phyloP scores from a whole-genome alignment of 495 filamentous ascomycete species.

The Lentithecium fluviatile region DNA sequence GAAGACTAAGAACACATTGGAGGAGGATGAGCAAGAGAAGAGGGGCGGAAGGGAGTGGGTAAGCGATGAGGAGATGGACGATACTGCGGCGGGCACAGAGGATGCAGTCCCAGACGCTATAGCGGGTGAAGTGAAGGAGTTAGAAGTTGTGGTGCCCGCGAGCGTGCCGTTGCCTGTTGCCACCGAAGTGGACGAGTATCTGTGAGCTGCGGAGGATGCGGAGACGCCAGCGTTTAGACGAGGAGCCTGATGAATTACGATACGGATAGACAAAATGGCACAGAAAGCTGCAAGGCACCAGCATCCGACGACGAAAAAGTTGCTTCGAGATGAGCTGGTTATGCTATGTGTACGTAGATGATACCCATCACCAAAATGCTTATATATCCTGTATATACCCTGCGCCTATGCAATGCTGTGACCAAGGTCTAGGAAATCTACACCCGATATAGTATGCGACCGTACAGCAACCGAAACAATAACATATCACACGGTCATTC shows the following conservation, averaged over 20 bases:
- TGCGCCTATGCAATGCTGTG: neutral
- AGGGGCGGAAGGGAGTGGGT: slow-evolving; percentile 37
- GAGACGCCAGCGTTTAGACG: neutral
- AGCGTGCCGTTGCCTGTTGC: slow-evolving; percentile 27
- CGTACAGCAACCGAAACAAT: too few relatives aligned
- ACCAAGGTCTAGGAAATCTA: too few relatives aligned
- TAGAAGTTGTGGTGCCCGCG: slow-evolving; percentile 12
- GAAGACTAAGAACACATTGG: slow-evolving; percentile 25
- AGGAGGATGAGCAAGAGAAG: slow-evolving; percentile 18
- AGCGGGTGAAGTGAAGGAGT: slow-evolving; percentile 1
- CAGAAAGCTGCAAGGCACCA: too few relatives aligned
- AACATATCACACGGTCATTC: neutral
- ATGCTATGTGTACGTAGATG: too few relatives aligned
- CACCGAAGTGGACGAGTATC: slow-evolving; percentile 27
- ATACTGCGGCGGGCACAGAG: slow-evolving; percentile 1
- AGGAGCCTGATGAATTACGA: too few relatives aligned
- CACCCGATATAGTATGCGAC: too few relatives aligned
- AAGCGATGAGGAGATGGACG: slow-evolving; percentile 46
- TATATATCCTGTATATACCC: neutral
- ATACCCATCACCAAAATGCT: too few relatives aligned
- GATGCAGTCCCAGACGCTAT: neutral
- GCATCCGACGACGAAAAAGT: too few relatives aligned
- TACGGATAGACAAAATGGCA: too few relatives aligned
- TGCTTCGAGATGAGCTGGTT: too few relatives aligned
- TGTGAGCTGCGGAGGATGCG: neutral